phyloP scores from a whole-genome alignment of 1,284 basidiomycete species.

The Tylopilus sp. region DNA sequence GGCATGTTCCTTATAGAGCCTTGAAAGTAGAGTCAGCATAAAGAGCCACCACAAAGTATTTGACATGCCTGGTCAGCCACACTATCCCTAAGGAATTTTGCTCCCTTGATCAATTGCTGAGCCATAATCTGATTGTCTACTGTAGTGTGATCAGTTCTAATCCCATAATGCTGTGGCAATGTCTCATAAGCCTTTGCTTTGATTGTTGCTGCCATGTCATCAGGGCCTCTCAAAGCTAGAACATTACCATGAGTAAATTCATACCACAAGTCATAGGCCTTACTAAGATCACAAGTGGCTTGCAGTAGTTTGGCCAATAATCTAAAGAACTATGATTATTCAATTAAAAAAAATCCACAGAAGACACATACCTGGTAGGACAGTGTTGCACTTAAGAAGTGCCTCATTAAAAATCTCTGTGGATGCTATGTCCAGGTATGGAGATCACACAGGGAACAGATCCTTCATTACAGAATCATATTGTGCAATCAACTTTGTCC shows the following conservation, averaged over 20 bases:
- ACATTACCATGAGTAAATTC: not conserved
- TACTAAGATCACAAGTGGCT: not conserved
- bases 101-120: not conserved
- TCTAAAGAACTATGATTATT: not conserved
- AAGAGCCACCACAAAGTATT: not conserved
- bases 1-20: not conserved
- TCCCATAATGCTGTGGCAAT: too few relatives aligned
- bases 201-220: not conserved
- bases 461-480: not conserved
- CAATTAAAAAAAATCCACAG: not conserved
- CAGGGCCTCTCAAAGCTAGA: not conserved
- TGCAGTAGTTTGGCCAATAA: conserved; percentile 6
- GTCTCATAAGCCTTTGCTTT: not conserved
- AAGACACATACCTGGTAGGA: not conserved
- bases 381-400: not conserved
- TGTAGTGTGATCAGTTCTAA: not conserved
- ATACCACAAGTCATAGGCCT: not conserved
- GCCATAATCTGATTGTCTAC: not conserved
- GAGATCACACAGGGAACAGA: not conserved
- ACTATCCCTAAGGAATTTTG: not conserved
- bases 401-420: not conserved
- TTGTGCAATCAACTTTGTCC: conserved; percentile 1
- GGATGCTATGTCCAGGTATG: not conserved
- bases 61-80: not conserved
- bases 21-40: not conserved